Base-by-base conservation (phyloP, 2,329 filamentous ascomycete species). In the Claviceps sp. region DNA sequence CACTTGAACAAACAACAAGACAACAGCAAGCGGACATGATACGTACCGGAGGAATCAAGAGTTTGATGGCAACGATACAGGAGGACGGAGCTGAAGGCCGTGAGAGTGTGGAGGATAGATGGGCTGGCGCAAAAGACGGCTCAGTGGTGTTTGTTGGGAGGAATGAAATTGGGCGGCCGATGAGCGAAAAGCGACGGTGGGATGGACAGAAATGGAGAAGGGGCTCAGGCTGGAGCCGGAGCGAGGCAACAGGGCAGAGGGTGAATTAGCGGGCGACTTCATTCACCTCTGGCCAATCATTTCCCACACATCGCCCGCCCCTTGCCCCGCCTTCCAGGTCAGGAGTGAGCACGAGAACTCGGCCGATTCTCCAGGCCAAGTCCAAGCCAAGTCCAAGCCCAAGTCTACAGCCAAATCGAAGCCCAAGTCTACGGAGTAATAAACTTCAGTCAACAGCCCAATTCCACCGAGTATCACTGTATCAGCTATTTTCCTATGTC, bases 191-290 rank as follows among this genome's bases (percentile, higher is more conserved):
- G 62, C 60, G 45, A n/a, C 24, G 43, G 45, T 51, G 43, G 58
- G 58, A 57, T 56, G 54, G 54, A 60, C 58, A 57, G 63, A 62
- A 62, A 63, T 62, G 59, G 59, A 49, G 61, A 61, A 62, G 63
- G 62, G 63, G 60, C 55, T 60, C 58, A 56, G 58, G 55, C 52
- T 56, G 53, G 58, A 54, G 57, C 58, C 57, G 54, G 54, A 53
- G 54, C 52, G 55, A 58, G 50, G 43, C 51, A 46, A 37, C 45
- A 48, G 52, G 48, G 41, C 30, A 34, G 30, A 34, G 9, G 30
- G 30, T 41, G 40, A 18, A n/a, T 41, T 41, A 16, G 40, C 40
- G 8, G 37, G 37, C 37, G 5, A n/a, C 13, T 44, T 44, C 22
- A 44, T 26, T 34, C 30, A 34, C 30, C 9, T 11, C 30, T 11